Percentiles rank a stretch among this genome's conserved stretches.
Evolutionary conservation across 306 rosid genomes (phyloP).

Genomic region (Styphnolobium japonicum): DNA sequence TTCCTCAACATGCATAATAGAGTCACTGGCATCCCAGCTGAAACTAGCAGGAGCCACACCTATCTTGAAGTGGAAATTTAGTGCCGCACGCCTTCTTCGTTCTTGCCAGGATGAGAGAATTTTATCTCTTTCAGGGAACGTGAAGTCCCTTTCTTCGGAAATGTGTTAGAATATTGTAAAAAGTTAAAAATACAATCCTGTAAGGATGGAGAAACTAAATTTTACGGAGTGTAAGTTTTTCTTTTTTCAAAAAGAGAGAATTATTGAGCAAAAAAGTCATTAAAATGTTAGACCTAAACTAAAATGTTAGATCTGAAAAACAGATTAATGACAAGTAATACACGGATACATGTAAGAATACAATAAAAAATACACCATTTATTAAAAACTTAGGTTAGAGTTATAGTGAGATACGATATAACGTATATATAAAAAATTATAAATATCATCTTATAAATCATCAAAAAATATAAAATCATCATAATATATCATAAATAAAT

Average conservation of each 20-base stretch:
- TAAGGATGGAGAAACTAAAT: not conserved
- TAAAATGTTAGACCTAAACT: too few relatives aligned
- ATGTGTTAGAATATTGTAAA: not conserved
- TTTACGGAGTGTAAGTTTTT: not conserved
- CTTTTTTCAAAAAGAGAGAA: not conserved
- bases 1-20: constrained; percentile 29
- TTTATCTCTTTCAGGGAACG: not conserved
- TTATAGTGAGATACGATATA: too few relatives aligned
- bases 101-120: not conserved
- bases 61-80: not conserved
- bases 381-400: too few relatives aligned
- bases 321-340: too few relatives aligned
- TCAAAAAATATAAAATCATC: too few relatives aligned
- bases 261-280: too few relatives aligned
- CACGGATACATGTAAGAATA: too few relatives aligned
- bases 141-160: not conserved
- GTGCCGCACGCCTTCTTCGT: not conserved
- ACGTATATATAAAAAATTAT: too few relatives aligned
- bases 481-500: too few relatives aligned
- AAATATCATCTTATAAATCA: too few relatives aligned
- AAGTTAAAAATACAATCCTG: not conserved
- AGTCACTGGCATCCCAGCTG: not conserved
- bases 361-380: too few relatives aligned
- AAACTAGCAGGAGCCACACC: constrained; percentile 6
- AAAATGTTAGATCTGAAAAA: too few relatives aligned